Conservation (phyloP, 495 filamentous ascomycete genomes). For the Aspergillus biplanus region DNA sequence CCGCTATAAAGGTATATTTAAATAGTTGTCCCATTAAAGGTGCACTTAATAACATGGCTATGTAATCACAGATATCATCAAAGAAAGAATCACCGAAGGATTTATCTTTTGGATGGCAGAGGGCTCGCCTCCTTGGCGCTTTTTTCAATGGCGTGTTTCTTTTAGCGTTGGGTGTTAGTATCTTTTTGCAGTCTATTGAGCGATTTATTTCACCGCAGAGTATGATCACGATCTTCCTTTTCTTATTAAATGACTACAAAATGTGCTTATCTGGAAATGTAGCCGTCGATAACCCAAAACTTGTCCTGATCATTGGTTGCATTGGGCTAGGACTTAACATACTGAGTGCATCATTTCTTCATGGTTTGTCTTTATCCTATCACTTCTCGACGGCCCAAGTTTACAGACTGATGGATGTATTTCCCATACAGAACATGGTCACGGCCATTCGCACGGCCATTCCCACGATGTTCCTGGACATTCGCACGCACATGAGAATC, state of each 20-base stretch:
- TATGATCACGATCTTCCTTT: slow-evolving; percentile 11
- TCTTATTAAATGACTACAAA: not conserved
- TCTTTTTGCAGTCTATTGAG: slow-evolving; percentile 85
- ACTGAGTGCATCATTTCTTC: slow-evolving; percentile 61
- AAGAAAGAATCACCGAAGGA: slow-evolving; percentile 33
- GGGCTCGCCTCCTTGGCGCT: slow-evolving; percentile 84
- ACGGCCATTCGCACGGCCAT: slow-evolving; percentile 29
- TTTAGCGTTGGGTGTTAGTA: slow-evolving; percentile 83
- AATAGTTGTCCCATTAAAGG: slow-evolving; percentile 13
- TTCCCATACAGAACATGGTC: slow-evolving; percentile 28
- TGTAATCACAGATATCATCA: slow-evolving; percentile 32
- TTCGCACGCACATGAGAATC: slow-evolving; percentile 26
- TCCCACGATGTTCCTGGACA: slow-evolving; percentile 21
- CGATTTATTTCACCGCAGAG: slow-evolving; percentile 64
- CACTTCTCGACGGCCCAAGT: not conserved
- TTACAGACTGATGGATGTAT: not conserved
- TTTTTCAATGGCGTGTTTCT: slow-evolving; percentile 92
- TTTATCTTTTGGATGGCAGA: slow-evolving; percentile 68
- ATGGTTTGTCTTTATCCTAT: slow-evolving; percentile 12
- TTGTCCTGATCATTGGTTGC: slow-evolving; percentile 79
- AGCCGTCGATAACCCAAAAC: slow-evolving; percentile 35
- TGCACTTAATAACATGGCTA: not conserved
- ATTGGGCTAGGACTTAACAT: slow-evolving; percentile 80
- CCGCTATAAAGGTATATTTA: slow-evolving; percentile 69
- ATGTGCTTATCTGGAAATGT: not conserved